phyloP scores from a whole-genome alignment of 371 early-diverging fungal genomes.

The Syncephalis plumigaleata region DNA sequence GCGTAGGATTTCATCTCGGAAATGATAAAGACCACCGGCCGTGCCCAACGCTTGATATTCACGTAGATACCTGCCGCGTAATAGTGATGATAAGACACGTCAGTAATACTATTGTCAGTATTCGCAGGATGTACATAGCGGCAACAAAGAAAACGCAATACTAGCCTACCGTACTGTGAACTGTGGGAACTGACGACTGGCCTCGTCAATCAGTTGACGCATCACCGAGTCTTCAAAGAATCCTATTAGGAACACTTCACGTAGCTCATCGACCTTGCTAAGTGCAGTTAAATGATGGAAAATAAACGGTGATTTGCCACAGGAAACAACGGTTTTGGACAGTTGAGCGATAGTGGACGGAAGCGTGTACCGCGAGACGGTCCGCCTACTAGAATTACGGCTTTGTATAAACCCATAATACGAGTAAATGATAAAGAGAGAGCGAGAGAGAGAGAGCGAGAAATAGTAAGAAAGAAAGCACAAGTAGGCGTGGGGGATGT shows the following conservation, averaged over 20 bases:
- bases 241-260: slow-evolving; percentile 86
- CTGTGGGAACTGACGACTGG: slow-evolving; percentile 63
- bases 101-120: neutral
- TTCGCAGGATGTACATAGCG: too few species aligned
- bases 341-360: slow-evolving; percentile 87
- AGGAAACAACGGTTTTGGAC: slow-evolving; percentile 95
- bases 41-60: slow-evolving; percentile 94
- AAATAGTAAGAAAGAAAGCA: too few species aligned
- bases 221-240: slow-evolving; percentile 91
- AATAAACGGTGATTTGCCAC: slow-evolving; percentile 91
- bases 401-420: slow-evolving; percentile 26
- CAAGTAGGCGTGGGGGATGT: too few species aligned
- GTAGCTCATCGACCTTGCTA: slow-evolving; percentile 65
- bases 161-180: slow-evolving; percentile 56
- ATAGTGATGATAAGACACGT: neutral
- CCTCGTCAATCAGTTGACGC: slow-evolving; percentile 64
- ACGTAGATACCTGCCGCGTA: slow-evolving; percentile 70
- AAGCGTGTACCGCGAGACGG: slow-evolving; percentile 93
- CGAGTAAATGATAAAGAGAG: too few species aligned
- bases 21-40: slow-evolving; percentile 93
- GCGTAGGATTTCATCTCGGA: slow-evolving; percentile 87
- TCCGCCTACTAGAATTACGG: slow-evolving; percentile 91
- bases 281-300: slow-evolving; percentile 88
- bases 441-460: too few species aligned
- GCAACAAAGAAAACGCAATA: neutral